Base-by-base conservation (phyloP, 768 basidiomycete genomes). In the Exsudoporus frostii region DNA sequence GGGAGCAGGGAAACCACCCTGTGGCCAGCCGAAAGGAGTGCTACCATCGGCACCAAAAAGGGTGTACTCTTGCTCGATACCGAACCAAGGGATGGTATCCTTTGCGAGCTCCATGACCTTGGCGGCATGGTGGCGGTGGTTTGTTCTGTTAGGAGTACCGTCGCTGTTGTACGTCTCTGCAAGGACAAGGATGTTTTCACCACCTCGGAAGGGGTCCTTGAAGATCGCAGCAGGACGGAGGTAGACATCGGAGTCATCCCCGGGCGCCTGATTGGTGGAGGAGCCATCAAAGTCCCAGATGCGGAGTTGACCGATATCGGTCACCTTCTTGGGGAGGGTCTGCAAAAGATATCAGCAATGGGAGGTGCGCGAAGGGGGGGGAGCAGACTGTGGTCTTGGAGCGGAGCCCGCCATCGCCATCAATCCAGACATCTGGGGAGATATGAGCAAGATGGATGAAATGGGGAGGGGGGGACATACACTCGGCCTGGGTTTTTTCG, bases 221-320 rank as follows among this genome's bases (percentile, higher is more conserved):
- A 97, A 99, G 77, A 94, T 93, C 64, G 95, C 86, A 53, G 85
- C 92, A 44, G 97, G 97, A 61, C 95, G 91, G 65, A 99, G 94
- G 76, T 93, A 96, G 76, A 99, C 90, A 70, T 98, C 97, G 8
- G 97, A 99, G 77, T 99, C 90, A 68, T 80, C 65, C 34, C 96
- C 96, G 15, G 95, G 93, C 19, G 97, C 97, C 73, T 99, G 97
- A 75, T 92, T 92, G 69, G 95, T 97, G 38, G 92, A 95, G 45
- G 93, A 96, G 64, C 96, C 96, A 70, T 99, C 96, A 68, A 99
- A 99, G 79, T 98, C 96, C 96, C 96, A 99, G 71, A 91, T 84
- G 65, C 96, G 93, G 61, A 98, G 89, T 65, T 92, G 84, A 64
- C 84, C 84, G 63, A 99, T 86, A 71, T 91, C 87, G 57, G 85